Evolutionary conservation across 192 early-diverging fungal genomes (phyloP).

Genomic region (Rhizoclosmatium sp.): DNA sequence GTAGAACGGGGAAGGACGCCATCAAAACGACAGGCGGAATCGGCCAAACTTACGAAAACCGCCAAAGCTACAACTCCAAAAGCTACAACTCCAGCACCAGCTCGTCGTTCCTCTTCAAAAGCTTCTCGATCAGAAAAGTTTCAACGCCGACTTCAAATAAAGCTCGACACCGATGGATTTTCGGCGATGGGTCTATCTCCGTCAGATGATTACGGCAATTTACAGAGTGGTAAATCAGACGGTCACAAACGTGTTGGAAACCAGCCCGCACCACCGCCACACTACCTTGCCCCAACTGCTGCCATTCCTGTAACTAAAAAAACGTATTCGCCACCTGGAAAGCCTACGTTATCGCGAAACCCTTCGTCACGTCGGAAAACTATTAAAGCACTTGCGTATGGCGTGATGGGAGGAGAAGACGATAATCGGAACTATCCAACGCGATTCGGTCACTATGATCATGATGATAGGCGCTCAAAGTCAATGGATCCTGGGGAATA

Average conservation of each 20-base stretch:
- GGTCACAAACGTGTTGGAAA: not conserved
- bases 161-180: conserved; percentile 27
- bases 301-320: not conserved
- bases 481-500: conserved; percentile 23
- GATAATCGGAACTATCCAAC: not conserved
- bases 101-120: not conserved
- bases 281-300: conserved; percentile 11
- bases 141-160: not conserved
- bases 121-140: conserved; percentile 11
- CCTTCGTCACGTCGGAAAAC: conserved; percentile 18
- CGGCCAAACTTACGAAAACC: not conserved
- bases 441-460: conserved; percentile 24
- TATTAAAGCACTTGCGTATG: conserved; percentile 8
- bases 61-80: conserved; percentile 18
- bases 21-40: not conserved
- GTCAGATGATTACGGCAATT: not conserved
- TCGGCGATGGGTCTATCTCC: conserved; percentile 23
- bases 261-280: conserved; percentile 28
- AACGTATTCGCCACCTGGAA: not conserved
- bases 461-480: conserved; percentile 12
- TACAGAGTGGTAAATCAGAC: not conserved
- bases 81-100: not conserved
- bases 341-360: not conserved
- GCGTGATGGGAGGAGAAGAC: not conserved
- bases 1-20: not conserved